phyloP scores from a whole-genome alignment of 2,329 filamentous ascomycete genomes.

The Colletotrichum chlorophyti region DNA sequence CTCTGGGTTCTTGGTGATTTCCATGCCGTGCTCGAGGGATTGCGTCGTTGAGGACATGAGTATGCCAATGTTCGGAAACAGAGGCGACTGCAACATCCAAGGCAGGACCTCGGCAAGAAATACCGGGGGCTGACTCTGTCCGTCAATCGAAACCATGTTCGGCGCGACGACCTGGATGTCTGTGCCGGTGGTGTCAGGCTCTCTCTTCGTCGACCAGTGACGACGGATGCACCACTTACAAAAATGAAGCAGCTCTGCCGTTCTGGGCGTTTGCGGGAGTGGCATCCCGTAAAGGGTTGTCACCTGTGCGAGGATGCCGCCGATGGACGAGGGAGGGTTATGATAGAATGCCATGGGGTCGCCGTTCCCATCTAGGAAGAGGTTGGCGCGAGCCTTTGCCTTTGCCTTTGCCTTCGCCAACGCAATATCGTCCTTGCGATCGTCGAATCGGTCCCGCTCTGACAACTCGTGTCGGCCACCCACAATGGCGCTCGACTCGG shows the following conservation, averaged over 20 bases:
- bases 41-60: conserved; percentile 39
- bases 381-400: conserved; percentile 3
- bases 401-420: not conserved
- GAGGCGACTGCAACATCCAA: conserved; percentile 39
- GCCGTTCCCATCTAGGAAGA: conserved; percentile 31
- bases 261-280: conserved; percentile 31
- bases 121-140: conserved; percentile 31
- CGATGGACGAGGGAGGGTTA: conserved; percentile 28
- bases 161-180: conserved; percentile 37
- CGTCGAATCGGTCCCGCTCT: too few species aligned
- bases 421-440: not conserved
- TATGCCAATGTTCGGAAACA: conserved; percentile 37
- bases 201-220: not conserved
- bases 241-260: conserved; percentile 36
- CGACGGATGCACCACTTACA: conserved; percentile 31
- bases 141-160: conserved; percentile 40
- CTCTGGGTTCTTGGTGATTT: conserved; percentile 34
- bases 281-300: conserved; percentile 47
- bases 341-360: conserved; percentile 31
- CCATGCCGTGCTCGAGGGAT: conserved; percentile 30
- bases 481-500: not conserved
- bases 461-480: not conserved
- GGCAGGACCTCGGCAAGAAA: conserved; percentile 36
- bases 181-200: conserved; percentile 2
- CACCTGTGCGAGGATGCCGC: conserved; percentile 32